Evolutionary conservation across 108 stramenopile genomes (phyloP).

Genomic region (Cyclotella kingstonii): DNA sequence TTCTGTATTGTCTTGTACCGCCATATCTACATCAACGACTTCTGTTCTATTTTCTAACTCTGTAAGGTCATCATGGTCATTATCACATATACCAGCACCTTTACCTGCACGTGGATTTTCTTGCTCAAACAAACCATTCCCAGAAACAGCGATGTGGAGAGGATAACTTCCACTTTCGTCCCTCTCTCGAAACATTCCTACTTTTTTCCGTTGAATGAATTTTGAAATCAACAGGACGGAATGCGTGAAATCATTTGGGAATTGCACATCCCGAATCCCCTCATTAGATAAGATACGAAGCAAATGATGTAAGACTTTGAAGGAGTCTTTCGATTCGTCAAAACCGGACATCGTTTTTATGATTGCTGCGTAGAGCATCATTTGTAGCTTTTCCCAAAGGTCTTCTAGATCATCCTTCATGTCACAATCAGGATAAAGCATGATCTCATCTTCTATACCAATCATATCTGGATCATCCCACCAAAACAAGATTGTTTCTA

Average conservation of each 20-base stretch:
- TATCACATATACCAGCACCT: background rate
- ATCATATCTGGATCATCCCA: constrained; percentile 44
- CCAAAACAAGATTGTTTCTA: constrained; percentile 40
- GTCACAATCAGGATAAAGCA: constrained; percentile 31
- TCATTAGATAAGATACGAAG: constrained; percentile 20
- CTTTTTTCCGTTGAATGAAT: constrained; percentile 26
- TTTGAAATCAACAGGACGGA: constrained; percentile 29
- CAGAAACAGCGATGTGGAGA: constrained; percentile 40
- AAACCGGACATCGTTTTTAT: constrained; percentile 24
- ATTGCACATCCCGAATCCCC: constrained; percentile 23
- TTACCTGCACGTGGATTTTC: background rate
- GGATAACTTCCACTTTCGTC: constrained; percentile 38
- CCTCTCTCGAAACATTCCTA: constrained; percentile 36
- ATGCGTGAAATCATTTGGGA: constrained; percentile 39
- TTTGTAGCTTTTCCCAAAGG: constrained; percentile 35
- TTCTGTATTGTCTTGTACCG: constrained; percentile 9
- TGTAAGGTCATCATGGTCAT: constrained; percentile 9
- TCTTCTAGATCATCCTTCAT: constrained; percentile 32
- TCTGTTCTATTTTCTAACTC: constrained; percentile 17
- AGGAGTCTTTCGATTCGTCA: constrained; percentile 19
- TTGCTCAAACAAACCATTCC: constrained; percentile 5
- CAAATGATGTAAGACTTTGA: constrained; percentile 33
- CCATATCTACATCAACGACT: constrained; percentile 9
- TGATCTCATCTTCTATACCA: constrained; percentile 37
- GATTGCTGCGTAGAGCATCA: constrained; percentile 43